A percentile compares a stretch with the other conserved stretches of the same genome.
Evolutionary conservation across 2,329 filamentous ascomycete genomes (phyloP).

Genomic region (Elsinoe perseae): DNA sequence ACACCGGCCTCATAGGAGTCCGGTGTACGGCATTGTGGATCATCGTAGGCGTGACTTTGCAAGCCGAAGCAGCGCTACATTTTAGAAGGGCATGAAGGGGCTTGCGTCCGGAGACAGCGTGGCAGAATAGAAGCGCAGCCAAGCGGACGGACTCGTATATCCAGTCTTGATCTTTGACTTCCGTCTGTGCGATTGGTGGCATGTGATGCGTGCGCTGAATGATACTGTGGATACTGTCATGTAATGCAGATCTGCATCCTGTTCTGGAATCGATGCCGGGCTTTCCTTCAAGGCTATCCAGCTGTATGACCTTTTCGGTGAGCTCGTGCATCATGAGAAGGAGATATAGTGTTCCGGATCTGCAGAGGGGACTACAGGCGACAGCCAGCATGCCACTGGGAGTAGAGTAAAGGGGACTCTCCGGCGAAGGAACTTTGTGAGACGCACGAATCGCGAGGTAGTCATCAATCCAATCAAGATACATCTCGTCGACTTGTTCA

Average conservation of each 20-base stretch:
- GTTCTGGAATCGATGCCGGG: too few relatives aligned
- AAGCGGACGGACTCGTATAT: constrained; percentile 26
- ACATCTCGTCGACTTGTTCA: not conserved
- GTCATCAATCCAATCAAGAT: not conserved
- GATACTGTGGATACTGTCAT: not conserved
- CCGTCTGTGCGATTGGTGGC: not conserved
- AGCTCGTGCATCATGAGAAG: not conserved
- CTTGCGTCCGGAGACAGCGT: constrained; percentile 21
- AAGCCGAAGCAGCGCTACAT: not conserved
- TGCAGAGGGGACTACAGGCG: not conserved
- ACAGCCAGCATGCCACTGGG: not conserved
- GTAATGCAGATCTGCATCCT: too few relatives aligned
- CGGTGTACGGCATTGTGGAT: constrained; percentile 24
- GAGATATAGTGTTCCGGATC: not conserved
- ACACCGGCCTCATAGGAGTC: constrained; percentile 27
- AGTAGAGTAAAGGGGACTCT: not conserved
- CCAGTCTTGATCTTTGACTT: not conserved
- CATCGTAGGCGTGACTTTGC: constrained; percentile 12
- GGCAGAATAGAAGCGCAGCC: constrained; percentile 24
- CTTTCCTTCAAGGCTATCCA: not conserved
- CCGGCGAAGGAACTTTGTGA: not conserved
- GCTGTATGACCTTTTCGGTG: not conserved
- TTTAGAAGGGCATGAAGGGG: constrained; percentile 19
- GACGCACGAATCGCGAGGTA: constrained; percentile 1
- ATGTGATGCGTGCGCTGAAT: not conserved